A percentile compares a stretch with the other conserved stretches of the same genome.
phyloP scores from a whole-genome alignment of 805 yeast genomes.

The Debaryomyces prosopidis region DNA sequence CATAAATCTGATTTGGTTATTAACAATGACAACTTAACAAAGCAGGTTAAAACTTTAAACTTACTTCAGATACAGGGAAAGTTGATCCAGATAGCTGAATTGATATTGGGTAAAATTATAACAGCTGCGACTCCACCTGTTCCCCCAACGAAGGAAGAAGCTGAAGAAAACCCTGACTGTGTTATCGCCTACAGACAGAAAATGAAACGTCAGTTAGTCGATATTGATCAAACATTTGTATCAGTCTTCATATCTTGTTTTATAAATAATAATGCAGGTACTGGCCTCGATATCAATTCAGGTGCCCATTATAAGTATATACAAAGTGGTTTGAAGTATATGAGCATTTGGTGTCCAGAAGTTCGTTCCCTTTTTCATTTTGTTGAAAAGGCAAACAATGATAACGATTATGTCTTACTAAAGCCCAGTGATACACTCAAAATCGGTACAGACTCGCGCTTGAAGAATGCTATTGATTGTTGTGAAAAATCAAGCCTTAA shows the following conservation, averaged over 20 bases:
- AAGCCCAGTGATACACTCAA: constrained; percentile 11
- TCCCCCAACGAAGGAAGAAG: constrained; percentile 32
- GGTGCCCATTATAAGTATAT: constrained; percentile 34
- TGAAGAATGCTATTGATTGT: constrained; percentile 9
- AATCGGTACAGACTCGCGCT: constrained; percentile 14
- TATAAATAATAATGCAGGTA: constrained; percentile 25
- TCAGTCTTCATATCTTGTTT: constrained; percentile 30
- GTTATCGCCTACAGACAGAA: constrained; percentile 16
- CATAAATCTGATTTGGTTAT: constrained; percentile 14
- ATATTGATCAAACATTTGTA: constrained; percentile 34
- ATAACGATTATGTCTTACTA: constrained; percentile 4
- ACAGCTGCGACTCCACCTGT: constrained; percentile 32
- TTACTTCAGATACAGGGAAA: constrained; percentile 29
- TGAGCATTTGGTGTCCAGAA: constrained; percentile 37
- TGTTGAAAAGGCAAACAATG: constrained; percentile 5
- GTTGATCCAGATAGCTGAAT: constrained; percentile 24
- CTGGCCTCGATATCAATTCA: constrained; percentile 17
- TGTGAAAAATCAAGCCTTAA: background rate
- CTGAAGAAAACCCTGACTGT: constrained; percentile 15
- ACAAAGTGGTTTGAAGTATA: constrained; percentile 29
- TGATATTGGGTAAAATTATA: constrained; percentile 26
- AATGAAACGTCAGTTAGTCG: constrained; percentile 18
- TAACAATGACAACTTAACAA: constrained; percentile 12
- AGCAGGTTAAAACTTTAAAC: constrained; percentile 19
- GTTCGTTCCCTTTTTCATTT: constrained; percentile 18